A percentile compares a stretch with the other conserved stretches of the same genome.
phyloP scores from a whole-genome alignment of 179 eudicot genomes.

The Drosera spatulata region DNA sequence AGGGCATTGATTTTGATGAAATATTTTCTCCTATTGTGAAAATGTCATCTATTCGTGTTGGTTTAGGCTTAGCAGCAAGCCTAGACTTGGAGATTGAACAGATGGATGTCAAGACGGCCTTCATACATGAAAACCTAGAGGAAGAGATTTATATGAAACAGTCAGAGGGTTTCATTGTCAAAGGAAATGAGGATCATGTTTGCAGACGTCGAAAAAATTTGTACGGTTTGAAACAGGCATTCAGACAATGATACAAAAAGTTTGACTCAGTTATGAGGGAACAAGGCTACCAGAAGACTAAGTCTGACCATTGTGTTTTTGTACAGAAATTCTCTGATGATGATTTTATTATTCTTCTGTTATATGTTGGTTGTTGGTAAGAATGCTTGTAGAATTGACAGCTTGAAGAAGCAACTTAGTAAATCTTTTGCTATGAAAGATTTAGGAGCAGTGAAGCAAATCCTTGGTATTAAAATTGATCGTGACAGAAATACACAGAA shows the following conservation, averaged over 20 bases:
- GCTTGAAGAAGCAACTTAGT: neutral
- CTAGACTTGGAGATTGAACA: neutral
- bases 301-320: constrained; percentile 3
- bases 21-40: constrained; percentile 3
- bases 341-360: neutral
- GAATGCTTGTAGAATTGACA: neutral
- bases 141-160: constrained; percentile 2
- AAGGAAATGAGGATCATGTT: constrained; percentile 3
- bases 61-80: neutral
- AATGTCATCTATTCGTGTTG: neutral
- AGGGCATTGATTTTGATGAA: constrained; percentile 4
- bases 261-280: constrained; percentile 2
- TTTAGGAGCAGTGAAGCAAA: neutral
- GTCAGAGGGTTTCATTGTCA: neutral
- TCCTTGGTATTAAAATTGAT: neutral
- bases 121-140: neutral
- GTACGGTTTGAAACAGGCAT: constrained; percentile 2
- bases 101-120: neutral
- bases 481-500: neutral
- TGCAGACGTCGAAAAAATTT: neutral
- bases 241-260: neutral
- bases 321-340: neutral
- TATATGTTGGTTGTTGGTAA: constrained; percentile 1
- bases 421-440: constrained; percentile 3
- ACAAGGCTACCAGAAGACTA: neutral